Conservation (phyloP, 1,284 basidiomycete genomes). For the Gymnopus androsaceus region DNA sequence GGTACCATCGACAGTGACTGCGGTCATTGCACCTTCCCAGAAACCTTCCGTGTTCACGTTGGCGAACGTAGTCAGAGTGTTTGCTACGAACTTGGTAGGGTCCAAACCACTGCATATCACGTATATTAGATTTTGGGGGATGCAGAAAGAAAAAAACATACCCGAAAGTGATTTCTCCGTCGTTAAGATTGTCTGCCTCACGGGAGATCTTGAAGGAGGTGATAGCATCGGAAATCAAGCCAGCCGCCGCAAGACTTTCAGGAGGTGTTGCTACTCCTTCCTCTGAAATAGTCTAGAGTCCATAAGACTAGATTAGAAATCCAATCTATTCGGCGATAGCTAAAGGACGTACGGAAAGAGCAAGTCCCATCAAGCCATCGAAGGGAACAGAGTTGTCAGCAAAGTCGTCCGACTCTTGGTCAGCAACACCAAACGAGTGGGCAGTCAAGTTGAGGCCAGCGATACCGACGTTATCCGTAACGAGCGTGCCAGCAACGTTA, state of each 20-base stretch:
- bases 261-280: slow-evolving; percentile 72
- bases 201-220: slow-evolving; percentile 83
- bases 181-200: slow-evolving; percentile 70
- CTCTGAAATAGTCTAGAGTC: slow-evolving; percentile 57
- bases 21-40: slow-evolving; percentile 74
- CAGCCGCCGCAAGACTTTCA: slow-evolving; percentile 66
- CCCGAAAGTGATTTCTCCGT: slow-evolving; percentile 83
- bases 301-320: not conserved
- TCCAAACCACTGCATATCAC: slow-evolving; percentile 57
- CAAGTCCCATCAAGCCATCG: slow-evolving; percentile 86
- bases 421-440: slow-evolving; percentile 77
- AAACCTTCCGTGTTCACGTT: slow-evolving; percentile 71
- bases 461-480: slow-evolving; percentile 68
- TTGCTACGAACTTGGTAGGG: slow-evolving; percentile 60
- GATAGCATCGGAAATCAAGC: slow-evolving; percentile 68
- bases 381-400: slow-evolving; percentile 55
- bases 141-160: slow-evolving; percentile 20
- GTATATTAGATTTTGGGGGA: not conserved
- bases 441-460: slow-evolving; percentile 63
- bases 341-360: slow-evolving; percentile 56
- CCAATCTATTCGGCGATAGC: not conserved
- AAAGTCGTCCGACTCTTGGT: slow-evolving; percentile 67
- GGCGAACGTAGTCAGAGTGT: slow-evolving; percentile 54
- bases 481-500: slow-evolving; percentile 63
- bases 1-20: slow-evolving; percentile 57